Conservation (phyloP, 352 stramenopile species). For the Phytopythium delawarense region DNA sequence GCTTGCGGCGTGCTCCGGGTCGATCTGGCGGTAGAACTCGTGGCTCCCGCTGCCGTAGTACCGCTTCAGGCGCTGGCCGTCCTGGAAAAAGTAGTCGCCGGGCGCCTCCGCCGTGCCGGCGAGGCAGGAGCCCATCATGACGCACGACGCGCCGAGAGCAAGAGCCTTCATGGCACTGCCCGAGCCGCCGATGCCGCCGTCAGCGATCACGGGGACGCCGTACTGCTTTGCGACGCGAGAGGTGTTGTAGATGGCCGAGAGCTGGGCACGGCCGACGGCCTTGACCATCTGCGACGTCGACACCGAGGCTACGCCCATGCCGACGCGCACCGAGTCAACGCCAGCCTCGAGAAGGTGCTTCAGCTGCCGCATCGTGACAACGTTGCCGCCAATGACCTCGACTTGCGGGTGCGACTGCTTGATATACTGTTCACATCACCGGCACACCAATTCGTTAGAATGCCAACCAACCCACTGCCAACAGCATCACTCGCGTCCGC, state of each 20-base stretch:
- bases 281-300: conserved; percentile 99
- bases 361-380: conserved; percentile 96
- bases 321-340: conserved; percentile 97
- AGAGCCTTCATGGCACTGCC: conserved; percentile 98
- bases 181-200: conserved; percentile 96
- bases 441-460: not conserved
- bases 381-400: conserved; percentile 98
- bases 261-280: conserved; percentile 96
- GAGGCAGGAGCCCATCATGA: conserved; percentile 99
- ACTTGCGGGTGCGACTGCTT: conserved; percentile 89
- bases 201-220: conserved; percentile 96
- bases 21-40: conserved; percentile 66
- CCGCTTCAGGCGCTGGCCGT: conserved; percentile 97
- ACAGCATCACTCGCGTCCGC: not conserved
- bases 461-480: not conserved
- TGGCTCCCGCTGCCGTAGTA: conserved; percentile 98
- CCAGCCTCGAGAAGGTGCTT: conserved; percentile 96
- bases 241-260: conserved; percentile 98
- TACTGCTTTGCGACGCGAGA: conserved; percentile 90
- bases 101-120: conserved; percentile 97
- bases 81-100: conserved; percentile 99
- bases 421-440: conserved; percentile 49
- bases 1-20: conserved; percentile 83
- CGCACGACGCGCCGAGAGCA: conserved; percentile 92
- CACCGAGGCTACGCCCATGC: conserved; percentile 99